Evolutionary conservation across 2,329 filamentous ascomycete genomes (phyloP), one percentile per base, ranked within the genome.

Genomic region (Colletotrichum tabaci): DNA sequence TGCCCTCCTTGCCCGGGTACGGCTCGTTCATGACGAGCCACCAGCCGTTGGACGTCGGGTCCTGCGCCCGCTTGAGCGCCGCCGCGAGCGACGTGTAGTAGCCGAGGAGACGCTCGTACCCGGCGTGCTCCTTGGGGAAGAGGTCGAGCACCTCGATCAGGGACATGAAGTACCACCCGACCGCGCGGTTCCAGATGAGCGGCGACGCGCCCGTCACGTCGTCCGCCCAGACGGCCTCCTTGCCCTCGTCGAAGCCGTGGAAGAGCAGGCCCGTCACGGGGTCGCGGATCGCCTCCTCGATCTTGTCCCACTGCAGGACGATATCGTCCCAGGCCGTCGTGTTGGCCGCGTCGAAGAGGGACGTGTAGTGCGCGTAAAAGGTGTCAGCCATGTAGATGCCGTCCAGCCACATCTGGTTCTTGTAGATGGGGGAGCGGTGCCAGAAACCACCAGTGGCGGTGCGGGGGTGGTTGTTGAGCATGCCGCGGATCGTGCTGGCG

Each of bases 331-430:
- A 85, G 16, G 83, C 85, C 0, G 83, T 81, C 23, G 75, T 74
- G 73, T 84, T 84, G 61, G 76, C 74, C 0, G 74, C 71, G 16
- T 84, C 80, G 72, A 83, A 84, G n/a, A 79, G 68, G 10, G 75
- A 73, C 2, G 82, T 84, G 77, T 82, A 86, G 57, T 77, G 75
- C 2, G 83, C 82, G 66, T 84, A 85, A 77, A 85, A 85, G 8
- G 79, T 79, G 56, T 84, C 82, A 3, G 84, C 83, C 85, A 87
- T 87, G 78, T 82, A 87, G 42, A 87, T 85, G 2, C 88, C 88
- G 74, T 89, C 87, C 0, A 90, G 82, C 87, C 88, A 89, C 87
- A 89, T 89, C 75, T 89, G 86, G 74, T 88, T 83, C 18, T 80
- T 81, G 73, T 87, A 88, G 4, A 80, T 78, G 40, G 84, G 79